These are phyloP conservation scores for Quercus mongolica DNA, from an alignment of 306 rosid species.

Conservation along the genomic window DNA sequence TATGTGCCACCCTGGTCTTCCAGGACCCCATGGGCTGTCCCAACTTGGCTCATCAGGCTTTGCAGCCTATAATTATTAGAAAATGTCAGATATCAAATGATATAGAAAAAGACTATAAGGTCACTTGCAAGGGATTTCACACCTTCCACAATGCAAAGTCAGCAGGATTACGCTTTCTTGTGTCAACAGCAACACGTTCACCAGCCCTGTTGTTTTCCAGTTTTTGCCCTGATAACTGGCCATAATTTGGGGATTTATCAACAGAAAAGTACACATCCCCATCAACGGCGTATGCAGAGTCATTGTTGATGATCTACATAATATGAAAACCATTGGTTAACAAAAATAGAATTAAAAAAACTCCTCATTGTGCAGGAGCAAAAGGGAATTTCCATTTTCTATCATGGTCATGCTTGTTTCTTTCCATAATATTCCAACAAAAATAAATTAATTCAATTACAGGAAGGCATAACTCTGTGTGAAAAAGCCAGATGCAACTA, in stretches of 20 bases:
- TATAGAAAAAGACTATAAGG: background rate
- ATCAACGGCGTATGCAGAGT: conserved; percentile 63
- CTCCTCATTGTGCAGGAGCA: background rate
- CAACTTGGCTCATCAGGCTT: conserved; percentile 96
- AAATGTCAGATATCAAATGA: conserved; percentile 11
- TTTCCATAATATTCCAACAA: background rate
- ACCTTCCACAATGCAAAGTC: conserved; percentile 99
- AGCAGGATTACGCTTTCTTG: conserved; percentile 80
- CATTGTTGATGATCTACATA: conserved; percentile 78
- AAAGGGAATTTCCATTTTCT: background rate
- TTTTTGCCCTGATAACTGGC: conserved; percentile 78
- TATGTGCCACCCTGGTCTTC: conserved; percentile 99
- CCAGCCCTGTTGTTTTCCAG: conserved; percentile 86
- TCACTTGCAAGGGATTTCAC: conserved; percentile 15
- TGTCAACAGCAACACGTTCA: conserved; percentile 84
- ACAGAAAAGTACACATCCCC: conserved; percentile 95
- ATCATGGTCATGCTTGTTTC: background rate
- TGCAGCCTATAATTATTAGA: conserved; percentile 59
- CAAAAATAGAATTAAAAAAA: background rate
- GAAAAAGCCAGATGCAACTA: background rate
- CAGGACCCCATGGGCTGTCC: conserved; percentile 98
- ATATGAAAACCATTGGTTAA: conserved; percentile 3
- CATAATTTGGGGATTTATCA: conserved; percentile 74
- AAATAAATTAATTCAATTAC: background rate
- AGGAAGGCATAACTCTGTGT: background rate